These are phyloP conservation scores for Russula brevipes DNA, from an alignment of 768 basidiomycete genomes.

Conservation along the genomic window DNA sequence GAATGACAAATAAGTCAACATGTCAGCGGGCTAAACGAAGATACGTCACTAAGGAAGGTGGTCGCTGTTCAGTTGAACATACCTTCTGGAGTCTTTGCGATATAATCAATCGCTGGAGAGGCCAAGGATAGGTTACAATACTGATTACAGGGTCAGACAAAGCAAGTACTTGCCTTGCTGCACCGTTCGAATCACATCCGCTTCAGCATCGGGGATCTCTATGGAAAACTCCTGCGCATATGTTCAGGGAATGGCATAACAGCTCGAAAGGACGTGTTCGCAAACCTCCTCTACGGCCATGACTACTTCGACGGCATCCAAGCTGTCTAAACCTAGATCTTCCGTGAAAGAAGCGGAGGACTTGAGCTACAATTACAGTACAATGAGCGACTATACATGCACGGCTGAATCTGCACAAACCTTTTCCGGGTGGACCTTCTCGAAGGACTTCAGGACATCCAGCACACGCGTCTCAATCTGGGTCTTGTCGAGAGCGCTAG, in stretches of 20 bases:
- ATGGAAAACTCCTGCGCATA: conserved; percentile 80
- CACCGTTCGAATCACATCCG: conserved; percentile 89
- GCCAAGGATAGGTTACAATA: background rate
- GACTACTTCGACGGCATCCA: conserved; percentile 96
- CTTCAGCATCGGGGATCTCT: conserved; percentile 96
- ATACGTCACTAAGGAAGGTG: background rate
- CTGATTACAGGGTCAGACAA: conserved; percentile 21
- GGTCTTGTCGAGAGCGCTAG: conserved; percentile 58
- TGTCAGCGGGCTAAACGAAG: conserved; percentile 15
- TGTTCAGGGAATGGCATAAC: conserved; percentile 11
- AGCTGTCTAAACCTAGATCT: conserved; percentile 89
- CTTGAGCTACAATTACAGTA: conserved; percentile 47
- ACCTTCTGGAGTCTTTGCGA: conserved; percentile 91
- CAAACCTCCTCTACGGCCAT: conserved; percentile 95
- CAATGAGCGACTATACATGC: background rate
- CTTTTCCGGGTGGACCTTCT: conserved; percentile 78
- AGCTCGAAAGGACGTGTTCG: background rate
- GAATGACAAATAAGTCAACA: background rate
- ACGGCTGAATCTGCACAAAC: conserved; percentile 33
- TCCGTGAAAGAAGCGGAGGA: conserved; percentile 61
- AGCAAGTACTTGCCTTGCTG: conserved; percentile 62
- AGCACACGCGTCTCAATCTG: conserved; percentile 69
- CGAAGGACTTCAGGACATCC: conserved; percentile 82
- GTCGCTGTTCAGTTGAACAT: background rate
- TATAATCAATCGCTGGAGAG: conserved; percentile 83